Base-by-base conservation (phyloP, 805 yeast species). In the Saccharomycopsis sp. region DNA sequence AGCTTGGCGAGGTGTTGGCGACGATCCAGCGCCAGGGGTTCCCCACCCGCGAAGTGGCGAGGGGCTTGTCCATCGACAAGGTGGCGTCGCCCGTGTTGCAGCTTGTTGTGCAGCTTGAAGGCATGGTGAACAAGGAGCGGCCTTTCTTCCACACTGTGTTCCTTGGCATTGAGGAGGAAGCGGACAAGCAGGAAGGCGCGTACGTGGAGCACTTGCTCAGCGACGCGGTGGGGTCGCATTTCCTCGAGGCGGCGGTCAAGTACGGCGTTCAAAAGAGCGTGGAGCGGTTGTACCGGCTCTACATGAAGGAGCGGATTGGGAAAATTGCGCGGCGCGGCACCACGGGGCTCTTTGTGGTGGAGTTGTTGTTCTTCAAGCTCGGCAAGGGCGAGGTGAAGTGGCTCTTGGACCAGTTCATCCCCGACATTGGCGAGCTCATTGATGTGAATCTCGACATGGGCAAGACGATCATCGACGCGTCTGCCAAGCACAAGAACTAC, bases 191-290 rank as follows among this genome's bases (percentile, higher is more conserved):
- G 43, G 92, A 83, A 52, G 88, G 73, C 48, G 75, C 92, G 0
- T 87, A 82, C 57, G 78, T 88, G 22, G 95, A 87, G 56, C 82
- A 81, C 53, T 65, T 88, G 41, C 62, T 89, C 27, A 75, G 92
- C 6, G 95, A 87, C 54, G 67, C 94, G 1, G 85, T 88, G n/a
- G 98, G 97, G 0, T 81, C 94, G 1, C 96, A 87, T 60, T 89
- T 92, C 64, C 65, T 89, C 20, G 86, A 92, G 58, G 70, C 78
- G 15, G 71, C 77, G 8, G 65, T 88, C 38, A 73, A 70, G 36
- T 72, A 71, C 44, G 77, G 80, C 47, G 76, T 92, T 49, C 61
- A 72, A 48, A 80, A 75, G 49, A 77, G 75, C 54, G 72, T 82
- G 16, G 82, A 79, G 52, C 70, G 95, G 51, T 59, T 89, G 35